Base-by-base conservation (phyloP, 2,329 filamentous ascomycete species). In the Calonectria montana region DNA sequence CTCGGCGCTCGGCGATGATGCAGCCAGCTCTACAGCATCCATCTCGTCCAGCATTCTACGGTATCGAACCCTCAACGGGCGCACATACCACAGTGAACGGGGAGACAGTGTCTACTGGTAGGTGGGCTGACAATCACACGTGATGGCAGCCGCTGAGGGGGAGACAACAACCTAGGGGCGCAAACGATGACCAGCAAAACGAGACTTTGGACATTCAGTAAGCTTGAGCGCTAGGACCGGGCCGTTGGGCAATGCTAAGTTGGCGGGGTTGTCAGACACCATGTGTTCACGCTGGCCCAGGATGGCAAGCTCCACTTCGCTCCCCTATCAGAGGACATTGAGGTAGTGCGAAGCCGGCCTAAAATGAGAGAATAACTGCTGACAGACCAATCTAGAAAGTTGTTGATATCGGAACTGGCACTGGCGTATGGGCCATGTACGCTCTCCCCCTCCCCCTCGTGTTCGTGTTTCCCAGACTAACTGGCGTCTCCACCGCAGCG, bases 401-500 rank as follows among this genome's bases (percentile, higher is more conserved):
- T 4, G 66, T 73, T 4, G 74, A 76, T 29, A 67, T 76, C 47
- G 73, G 73, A 65, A 75, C 74, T 9, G 74, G 74, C 8, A 75
- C 73, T 18, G 74, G 73, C 45, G 45, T 75, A n/a, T 75, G 73
- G 74, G 73, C 73, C 12, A 75, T 75, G 73, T 76, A 69, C 2
- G 65, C 12, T 35, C 23, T 1, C 15, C 15, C 5, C 3, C 25
- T 53, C 47, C 18, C 9, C 8, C 15, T 43, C 23, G 15, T 6
- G 3, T n/a, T 29, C 13, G 21, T 39, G 31, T 18, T 25, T 21
- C 18, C n/a, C 12, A 27, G 10, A 31, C 53, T 39, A 41, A 18
- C 13, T 29, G 47, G 27, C 2, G 7, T 3, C 27, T 43, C 23
- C 8, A 50, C 7, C 43, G 0, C 25, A 90, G 91, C 67, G 89